phyloP scores from a whole-genome alignment of 2,329 filamentous ascomycete species.

The Trichoderma breve region DNA sequence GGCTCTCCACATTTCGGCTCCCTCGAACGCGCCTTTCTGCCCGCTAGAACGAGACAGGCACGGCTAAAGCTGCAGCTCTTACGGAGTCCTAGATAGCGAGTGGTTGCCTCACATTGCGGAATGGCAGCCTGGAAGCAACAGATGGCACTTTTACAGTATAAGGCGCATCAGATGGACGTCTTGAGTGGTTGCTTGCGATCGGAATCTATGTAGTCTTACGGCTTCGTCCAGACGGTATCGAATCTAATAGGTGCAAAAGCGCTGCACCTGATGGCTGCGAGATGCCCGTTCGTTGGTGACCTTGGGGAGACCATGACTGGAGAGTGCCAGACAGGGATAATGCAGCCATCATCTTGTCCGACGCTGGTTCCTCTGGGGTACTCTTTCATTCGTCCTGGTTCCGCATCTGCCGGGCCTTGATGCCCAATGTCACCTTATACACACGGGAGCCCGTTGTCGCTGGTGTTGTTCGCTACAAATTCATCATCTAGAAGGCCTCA shows the following conservation, averaged over 20 bases:
- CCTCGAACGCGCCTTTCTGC: conserved; percentile 13
- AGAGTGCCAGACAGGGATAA: background rate
- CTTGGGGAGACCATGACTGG: background rate
- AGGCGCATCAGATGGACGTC: background rate
- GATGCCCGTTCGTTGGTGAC: background rate
- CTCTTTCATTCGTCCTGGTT: background rate
- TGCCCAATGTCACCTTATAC: background rate
- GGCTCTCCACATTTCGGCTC: conserved; percentile 13
- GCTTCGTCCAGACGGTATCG: background rate
- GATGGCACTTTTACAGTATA: background rate
- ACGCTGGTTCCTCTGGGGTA: background rate
- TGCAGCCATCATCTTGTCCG: background rate
- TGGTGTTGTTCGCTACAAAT: background rate
- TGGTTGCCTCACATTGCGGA: background rate
- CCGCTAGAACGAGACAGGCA: background rate
- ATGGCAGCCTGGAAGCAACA: background rate
- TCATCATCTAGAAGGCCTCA: background rate
- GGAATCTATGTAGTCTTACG: background rate
- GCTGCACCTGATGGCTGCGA: background rate
- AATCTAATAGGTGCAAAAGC: background rate
- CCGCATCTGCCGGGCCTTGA: background rate
- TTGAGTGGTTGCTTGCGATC: background rate
- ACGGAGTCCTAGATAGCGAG: background rate
- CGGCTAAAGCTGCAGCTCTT: background rate
- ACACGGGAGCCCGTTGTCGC: background rate